Conservation (phyloP, 2,329 filamentous ascomycete species). For the Epichloe gansuensis region DNA sequence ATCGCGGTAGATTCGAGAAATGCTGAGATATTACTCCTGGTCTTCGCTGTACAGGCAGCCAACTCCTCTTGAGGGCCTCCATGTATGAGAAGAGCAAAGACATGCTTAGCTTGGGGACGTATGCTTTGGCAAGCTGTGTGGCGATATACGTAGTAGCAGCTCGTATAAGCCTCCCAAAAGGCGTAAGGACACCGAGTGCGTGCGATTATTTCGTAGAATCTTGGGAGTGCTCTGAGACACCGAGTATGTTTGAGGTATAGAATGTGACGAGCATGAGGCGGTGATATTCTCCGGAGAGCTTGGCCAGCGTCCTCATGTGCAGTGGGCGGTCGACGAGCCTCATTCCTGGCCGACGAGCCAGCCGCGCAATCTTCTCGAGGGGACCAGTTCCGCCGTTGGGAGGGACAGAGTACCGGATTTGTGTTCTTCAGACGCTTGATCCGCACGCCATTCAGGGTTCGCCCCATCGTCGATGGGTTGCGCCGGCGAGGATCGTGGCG, state of each 20-base stretch:
- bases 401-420: conserved; percentile 59
- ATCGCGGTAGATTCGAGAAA: conserved; percentile 54
- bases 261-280: conserved; percentile 42
- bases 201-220: conserved; percentile 6
- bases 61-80: conserved; percentile 50
- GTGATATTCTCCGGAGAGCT: conserved; percentile 41
- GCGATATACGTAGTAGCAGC: conserved; percentile 40
- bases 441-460: conserved; percentile 50
- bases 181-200: conserved; percentile 19
- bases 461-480: conserved; percentile 12
- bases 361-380: conserved; percentile 44
- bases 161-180: conserved; percentile 18
- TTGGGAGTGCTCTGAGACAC: conserved; percentile 34
- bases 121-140: conserved; percentile 47
- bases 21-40: conserved; percentile 50
- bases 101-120: conserved; percentile 38
- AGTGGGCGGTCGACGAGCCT: conserved; percentile 38
- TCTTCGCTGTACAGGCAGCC: conserved; percentile 53
- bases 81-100: conserved; percentile 42
- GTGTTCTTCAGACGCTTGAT: conserved; percentile 57
- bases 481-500: conserved; percentile 18
- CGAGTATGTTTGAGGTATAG: conserved; percentile 41
- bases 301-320: conserved; percentile 46
- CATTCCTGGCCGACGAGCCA: conserved; percentile 52
- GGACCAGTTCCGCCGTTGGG: conserved; percentile 58